phyloP scores from a whole-genome alignment of 257 asterid genomes.

The Hygrophila difformis region DNA sequence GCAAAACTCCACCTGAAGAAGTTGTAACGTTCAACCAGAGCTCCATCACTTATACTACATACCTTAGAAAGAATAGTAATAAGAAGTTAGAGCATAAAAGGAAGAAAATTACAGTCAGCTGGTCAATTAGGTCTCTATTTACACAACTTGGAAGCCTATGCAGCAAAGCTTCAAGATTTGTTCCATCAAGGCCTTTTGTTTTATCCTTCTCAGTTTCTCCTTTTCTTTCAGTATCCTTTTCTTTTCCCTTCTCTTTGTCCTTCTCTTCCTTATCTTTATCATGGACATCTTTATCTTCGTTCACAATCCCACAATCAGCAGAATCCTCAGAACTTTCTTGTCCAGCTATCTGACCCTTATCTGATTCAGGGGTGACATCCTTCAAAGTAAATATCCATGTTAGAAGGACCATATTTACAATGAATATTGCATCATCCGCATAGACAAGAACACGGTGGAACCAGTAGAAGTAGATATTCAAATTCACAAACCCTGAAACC shows the following conservation, averaged over 20 bases:
- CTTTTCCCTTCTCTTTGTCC: conserved; percentile 77
- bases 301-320: conserved; percentile 46
- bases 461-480: neutral
- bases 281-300: conserved; percentile 54
- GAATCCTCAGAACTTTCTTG: conserved; percentile 51
- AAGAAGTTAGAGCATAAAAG: conserved; percentile 20
- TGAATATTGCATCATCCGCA: neutral
- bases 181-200: conserved; percentile 83
- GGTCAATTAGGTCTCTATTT: conserved; percentile 98
- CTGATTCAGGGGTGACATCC: conserved; percentile 66
- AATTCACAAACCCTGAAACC: conserved; percentile 3
- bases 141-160: conserved; percentile 94
- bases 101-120: conserved; percentile 63
- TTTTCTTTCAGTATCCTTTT: conserved; percentile 72
- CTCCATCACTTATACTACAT: conserved; percentile 15
- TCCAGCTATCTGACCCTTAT: conserved; percentile 37
- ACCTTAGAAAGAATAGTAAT: conserved; percentile 8
- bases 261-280: conserved; percentile 66
- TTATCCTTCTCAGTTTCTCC: conserved; percentile 87
- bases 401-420: conserved; percentile 8
- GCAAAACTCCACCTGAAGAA: conserved; percentile 94
- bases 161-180: conserved; percentile 78
- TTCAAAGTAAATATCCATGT: conserved; percentile 26
- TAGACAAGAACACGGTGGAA: too few species aligned
- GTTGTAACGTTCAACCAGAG: conserved; percentile 11